Base-by-base conservation (phyloP, 31 red algal genomes). In the Odonthalia washingtoniensis region DNA sequence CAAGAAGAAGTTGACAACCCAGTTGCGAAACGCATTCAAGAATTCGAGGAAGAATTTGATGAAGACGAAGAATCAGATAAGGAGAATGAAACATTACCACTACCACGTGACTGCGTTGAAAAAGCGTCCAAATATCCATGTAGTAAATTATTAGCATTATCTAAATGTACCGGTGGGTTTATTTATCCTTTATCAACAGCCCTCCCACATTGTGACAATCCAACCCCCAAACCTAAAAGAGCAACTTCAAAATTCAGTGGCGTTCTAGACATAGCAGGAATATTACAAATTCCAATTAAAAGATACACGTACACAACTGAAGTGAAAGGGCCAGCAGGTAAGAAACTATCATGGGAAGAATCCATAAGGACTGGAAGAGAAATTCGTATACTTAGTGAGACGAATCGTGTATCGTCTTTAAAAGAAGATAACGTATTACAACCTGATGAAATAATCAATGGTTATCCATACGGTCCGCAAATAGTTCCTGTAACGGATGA, bases 401-500 rank as follows among this genome's bases (percentile, higher is more conserved):
- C 90, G 3, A 81, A 92, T 31, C 82, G 90, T 18, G 90, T 92
- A 0, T 81, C 90, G 0, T 92, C 83, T 6, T 75, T 82, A 1
- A 86, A 75, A 32, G 90, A 86, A 26, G 90, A 92, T 35, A 42
- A 81, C 1, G 81, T 82, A 12, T 57, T 92, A 26, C 3, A 73
- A 5, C 31, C 39, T 30, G 66, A 87, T 5, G 28, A 82, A 3
- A 80, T 92, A 24, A 67, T 87, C 36, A 75, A 81, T 52, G 75
- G 82, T 0, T 92, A 75, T 81, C 90, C 90, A 1, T 92, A 92
- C 46, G 90, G 90, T 12, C 90, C 90, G 18, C 67, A 92, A 45
- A 69, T 92, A 0, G 90, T 92, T 21, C 90, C 90, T 14, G 76
- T 81, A 39, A 60, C 43, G 24, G 82, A 86, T 68, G 64, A 92